Percentiles rank a stretch among this genome's conserved stretches.
phyloP scores from a whole-genome alignment of 1,284 basidiomycete species.

The Phaffia rhodozyma region DNA sequence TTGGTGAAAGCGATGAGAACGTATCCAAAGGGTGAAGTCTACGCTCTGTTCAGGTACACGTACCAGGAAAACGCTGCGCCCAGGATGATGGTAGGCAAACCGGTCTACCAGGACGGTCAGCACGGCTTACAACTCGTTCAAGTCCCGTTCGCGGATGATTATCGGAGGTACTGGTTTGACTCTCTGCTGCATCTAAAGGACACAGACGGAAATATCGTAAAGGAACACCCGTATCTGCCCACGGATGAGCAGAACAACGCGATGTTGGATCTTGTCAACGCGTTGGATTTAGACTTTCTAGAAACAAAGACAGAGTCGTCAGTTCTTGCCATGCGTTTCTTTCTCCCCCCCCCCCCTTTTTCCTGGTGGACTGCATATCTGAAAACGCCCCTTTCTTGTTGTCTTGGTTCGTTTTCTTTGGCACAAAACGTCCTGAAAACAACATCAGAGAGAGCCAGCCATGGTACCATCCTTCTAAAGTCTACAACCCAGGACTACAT shows the following conservation, averaged over 20 bases:
- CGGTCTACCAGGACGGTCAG: constrained; percentile 45
- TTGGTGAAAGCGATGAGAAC: constrained; percentile 68
- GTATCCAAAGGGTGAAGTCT: constrained; percentile 38
- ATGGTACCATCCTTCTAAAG: constrained; percentile 67
- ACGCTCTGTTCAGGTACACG: constrained; percentile 74
- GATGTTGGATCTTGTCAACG: constrained; percentile 77
- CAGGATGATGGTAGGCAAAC: constrained; percentile 65
- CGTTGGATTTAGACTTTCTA: constrained; percentile 51
- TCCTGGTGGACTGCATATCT: neutral
- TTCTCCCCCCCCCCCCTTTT: neutral
- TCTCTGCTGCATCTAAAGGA: constrained; percentile 64
- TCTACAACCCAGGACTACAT: constrained; percentile 82
- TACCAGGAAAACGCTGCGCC: constrained; percentile 59
- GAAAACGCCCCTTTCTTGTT: neutral
- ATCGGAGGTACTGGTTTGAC: constrained; percentile 73
- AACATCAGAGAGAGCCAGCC: constrained; percentile 43
- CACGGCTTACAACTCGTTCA: constrained; percentile 73
- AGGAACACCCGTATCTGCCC: constrained; percentile 69
- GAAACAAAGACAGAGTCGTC: constrained; percentile 18
- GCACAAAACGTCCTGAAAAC: constrained; percentile 7
- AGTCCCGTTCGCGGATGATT: constrained; percentile 91
- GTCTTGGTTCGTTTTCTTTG: neutral
- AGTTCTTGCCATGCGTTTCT: constrained; percentile 22
- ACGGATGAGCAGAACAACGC: constrained; percentile 60
- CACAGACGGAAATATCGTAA: constrained; percentile 60